phyloP scores from a whole-genome alignment of 2,329 filamentous ascomycete species.

The Endoconidiophora polonica region DNA sequence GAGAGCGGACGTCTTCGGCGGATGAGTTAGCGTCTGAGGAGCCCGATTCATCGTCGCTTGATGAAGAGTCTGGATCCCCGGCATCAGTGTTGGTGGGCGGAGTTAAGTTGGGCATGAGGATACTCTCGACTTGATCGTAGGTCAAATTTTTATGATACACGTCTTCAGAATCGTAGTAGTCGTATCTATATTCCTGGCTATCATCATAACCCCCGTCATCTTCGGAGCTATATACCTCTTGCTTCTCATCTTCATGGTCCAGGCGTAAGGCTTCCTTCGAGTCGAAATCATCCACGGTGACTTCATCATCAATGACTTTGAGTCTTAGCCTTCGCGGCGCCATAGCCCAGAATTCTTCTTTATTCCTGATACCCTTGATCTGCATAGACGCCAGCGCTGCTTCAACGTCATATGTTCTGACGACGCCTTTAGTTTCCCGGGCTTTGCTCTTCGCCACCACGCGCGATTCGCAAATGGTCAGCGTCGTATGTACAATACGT shows the following conservation, averaged over 20 bases:
- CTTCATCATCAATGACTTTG: slow-evolving; percentile 26
- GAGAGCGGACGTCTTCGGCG: neutral
- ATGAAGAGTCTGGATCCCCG: neutral
- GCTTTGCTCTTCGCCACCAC: slow-evolving; percentile 32
- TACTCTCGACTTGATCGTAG: slow-evolving; percentile 28
- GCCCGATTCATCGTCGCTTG: neutral
- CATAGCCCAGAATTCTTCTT: slow-evolving; percentile 30
- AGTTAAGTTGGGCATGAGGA: slow-evolving; percentile 18
- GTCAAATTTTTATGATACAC: slow-evolving; percentile 20
- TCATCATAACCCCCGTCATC: slow-evolving; percentile 14
- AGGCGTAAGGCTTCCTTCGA: too few relatives aligned
- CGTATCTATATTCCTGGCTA: slow-evolving; percentile 12
- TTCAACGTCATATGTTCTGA: slow-evolving; percentile 26
- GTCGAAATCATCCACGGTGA: neutral
- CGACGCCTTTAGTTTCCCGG: slow-evolving; percentile 17
- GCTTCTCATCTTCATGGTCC: slow-evolving; percentile 11
- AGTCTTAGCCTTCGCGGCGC: slow-evolving; percentile 33
- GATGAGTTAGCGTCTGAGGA: neutral
- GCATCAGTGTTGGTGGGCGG: neutral
- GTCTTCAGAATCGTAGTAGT: slow-evolving; percentile 10
- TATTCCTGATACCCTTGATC: slow-evolving; percentile 17
- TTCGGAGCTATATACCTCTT: slow-evolving; percentile 10
- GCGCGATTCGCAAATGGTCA: slow-evolving; percentile 56
- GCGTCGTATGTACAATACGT: slow-evolving; percentile 49
- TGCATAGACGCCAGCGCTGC: slow-evolving; percentile 33